A percentile compares a stretch with the other conserved stretches of the same genome.
phyloP scores from a whole-genome alignment of 352 stramenopile genomes.

The Globisporangium ultimum region DNA sequence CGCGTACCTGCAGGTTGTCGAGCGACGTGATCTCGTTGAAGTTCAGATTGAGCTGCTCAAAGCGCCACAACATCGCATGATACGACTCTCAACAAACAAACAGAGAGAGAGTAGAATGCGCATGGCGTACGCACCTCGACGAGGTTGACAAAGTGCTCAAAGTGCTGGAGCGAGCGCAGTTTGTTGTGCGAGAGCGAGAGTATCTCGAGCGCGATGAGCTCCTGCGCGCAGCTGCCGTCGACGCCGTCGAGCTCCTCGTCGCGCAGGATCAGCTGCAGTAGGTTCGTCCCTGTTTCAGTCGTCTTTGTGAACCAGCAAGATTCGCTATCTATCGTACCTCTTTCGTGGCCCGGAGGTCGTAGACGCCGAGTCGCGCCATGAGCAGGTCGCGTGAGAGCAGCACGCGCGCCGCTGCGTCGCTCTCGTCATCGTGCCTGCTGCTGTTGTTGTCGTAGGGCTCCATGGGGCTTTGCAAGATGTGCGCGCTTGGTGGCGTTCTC shows the following conservation, averaged over 20 bases:
- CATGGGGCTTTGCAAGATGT: neutral
- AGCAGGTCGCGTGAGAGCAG: slow-evolving; percentile 47
- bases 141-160: slow-evolving; percentile 68
- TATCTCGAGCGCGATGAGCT: slow-evolving; percentile 60
- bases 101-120: neutral
- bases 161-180: slow-evolving; percentile 52
- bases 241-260: slow-evolving; percentile 50
- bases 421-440: neutral
- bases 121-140: slow-evolving; percentile 41
- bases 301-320: neutral
- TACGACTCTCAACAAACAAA: neutral
- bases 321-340: slow-evolving; percentile 31
- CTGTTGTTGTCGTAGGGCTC: neutral
- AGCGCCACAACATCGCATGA: neutral
- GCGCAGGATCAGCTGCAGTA: slow-evolving; percentile 61
- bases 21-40: slow-evolving; percentile 61
- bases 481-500: neutral
- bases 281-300: neutral
- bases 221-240: slow-evolving; percentile 53
- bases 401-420: neutral
- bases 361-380: slow-evolving; percentile 52
- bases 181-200: slow-evolving; percentile 83
- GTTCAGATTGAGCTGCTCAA: slow-evolving; percentile 57
- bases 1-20: slow-evolving; percentile 36
- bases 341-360: slow-evolving; percentile 58